Conservation (phyloP, 73 alveolate species). For the Urostyla sp. region DNA sequence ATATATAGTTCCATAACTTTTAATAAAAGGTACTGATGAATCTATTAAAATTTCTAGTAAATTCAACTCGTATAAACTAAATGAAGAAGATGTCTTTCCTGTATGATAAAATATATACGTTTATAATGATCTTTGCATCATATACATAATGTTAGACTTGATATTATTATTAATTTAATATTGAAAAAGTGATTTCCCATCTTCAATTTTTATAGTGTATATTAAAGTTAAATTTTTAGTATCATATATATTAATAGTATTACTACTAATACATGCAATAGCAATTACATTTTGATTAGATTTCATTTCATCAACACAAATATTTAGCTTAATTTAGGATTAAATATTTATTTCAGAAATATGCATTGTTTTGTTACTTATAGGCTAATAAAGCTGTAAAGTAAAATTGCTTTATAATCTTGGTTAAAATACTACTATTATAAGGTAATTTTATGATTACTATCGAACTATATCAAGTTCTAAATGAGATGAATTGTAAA, state of each 20-base stretch:
- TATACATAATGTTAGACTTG: not conserved
- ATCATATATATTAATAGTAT: not conserved
- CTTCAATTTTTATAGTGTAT: not conserved
- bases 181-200: not conserved
- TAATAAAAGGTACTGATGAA: not conserved
- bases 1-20: not conserved
- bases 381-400: too few species aligned
- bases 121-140: too few species aligned
- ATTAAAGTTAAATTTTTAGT: not conserved
- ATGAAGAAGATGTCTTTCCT: too few species aligned
- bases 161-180: not conserved
- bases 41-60: not conserved
- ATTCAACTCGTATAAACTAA: not conserved
- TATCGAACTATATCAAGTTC: too few species aligned
- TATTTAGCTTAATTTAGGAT: too few species aligned
- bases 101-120: too few species aligned
- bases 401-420: too few species aligned
- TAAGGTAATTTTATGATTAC: too few species aligned
- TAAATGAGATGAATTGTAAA: too few species aligned
- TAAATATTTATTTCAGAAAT: too few species aligned
- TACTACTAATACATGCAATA: not conserved
- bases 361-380: too few species aligned
- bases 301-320: not conserved
- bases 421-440: too few species aligned
- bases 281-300: not conserved